phyloP scores from a whole-genome alignment of 192 early-diverging fungal genomes.

The Linnemannia elongata region DNA sequence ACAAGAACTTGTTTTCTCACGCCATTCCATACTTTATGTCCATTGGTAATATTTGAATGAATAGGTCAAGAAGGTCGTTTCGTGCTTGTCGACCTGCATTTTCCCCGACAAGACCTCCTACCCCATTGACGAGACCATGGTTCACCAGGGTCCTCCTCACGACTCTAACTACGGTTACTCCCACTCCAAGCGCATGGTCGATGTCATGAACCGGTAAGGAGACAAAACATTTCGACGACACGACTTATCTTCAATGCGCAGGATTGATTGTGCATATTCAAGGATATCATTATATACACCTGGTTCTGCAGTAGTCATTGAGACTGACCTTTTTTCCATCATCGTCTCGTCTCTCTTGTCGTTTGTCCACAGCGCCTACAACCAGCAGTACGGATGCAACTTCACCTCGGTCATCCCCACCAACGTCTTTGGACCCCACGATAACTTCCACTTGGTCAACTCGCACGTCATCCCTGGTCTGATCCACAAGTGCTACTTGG shows the following conservation, averaged over 20 bases:
- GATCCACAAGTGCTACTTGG: slow-evolving; percentile 86
- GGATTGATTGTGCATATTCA: not conserved
- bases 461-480: slow-evolving; percentile 86
- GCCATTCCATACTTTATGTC: not conserved
- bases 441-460: slow-evolving; percentile 85
- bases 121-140: slow-evolving; percentile 89
- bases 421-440: slow-evolving; percentile 86
- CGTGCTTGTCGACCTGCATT: slow-evolving; percentile 88
- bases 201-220: slow-evolving; percentile 82
- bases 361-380: slow-evolving; percentile 69
- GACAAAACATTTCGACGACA: not conserved
- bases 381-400: slow-evolving; percentile 83
- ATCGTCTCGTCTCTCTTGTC: not conserved
- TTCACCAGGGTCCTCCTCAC: slow-evolving; percentile 86
- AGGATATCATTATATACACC: not conserved
- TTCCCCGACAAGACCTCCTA: slow-evolving; percentile 89
- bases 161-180: slow-evolving; percentile 88
- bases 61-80: slow-evolving; percentile 86
- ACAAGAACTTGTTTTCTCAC: not conserved
- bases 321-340: not conserved
- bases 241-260: not conserved
- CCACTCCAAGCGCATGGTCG: slow-evolving; percentile 86
- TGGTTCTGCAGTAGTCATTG: not conserved
- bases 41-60: not conserved
- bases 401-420: slow-evolving; percentile 88